Evolutionary conservation across 352 stramenopile genomes (phyloP).

Genomic region (Phytophthora kernoviae): DNA sequence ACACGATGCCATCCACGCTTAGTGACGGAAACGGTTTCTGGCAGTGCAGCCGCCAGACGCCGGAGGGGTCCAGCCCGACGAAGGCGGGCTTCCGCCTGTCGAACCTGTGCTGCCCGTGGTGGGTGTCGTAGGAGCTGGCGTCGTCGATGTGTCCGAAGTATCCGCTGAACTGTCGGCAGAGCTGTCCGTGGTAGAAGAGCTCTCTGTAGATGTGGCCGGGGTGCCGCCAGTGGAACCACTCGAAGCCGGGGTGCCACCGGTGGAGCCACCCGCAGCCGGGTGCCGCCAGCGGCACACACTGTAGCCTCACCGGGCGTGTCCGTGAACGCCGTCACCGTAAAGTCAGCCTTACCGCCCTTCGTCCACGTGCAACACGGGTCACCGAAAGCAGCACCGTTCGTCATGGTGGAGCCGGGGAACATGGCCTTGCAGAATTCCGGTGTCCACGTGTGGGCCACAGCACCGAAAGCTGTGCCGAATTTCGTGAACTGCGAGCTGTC

Average conservation of each 20-base stretch:
- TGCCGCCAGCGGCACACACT: constrained; percentile 20
- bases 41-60: neutral
- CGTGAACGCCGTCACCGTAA: constrained; percentile 41
- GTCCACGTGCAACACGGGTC: constrained; percentile 64
- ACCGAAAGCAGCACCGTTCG: constrained; percentile 49
- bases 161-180: neutral
- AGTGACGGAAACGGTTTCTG: neutral
- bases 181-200: constrained; percentile 3
- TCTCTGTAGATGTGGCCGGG: neutral
- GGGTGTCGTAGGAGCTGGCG: no score
- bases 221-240: neutral
- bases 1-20: neutral
- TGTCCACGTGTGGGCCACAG: constrained; percentile 31
- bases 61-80: neutral
- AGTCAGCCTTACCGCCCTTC: constrained; percentile 39
- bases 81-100: constrained; percentile 9
- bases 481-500: constrained; percentile 41
- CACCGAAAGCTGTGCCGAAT: constrained; percentile 41
- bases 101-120: no score
- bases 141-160: no score
- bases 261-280: no score
- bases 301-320: constrained; percentile 24
- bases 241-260: neutral
- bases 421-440: constrained; percentile 22
- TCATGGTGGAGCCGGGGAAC: constrained; percentile 36